Conservation (phyloP, 1,284 basidiomycete species). For the Ceratobasidium papillatum region DNA sequence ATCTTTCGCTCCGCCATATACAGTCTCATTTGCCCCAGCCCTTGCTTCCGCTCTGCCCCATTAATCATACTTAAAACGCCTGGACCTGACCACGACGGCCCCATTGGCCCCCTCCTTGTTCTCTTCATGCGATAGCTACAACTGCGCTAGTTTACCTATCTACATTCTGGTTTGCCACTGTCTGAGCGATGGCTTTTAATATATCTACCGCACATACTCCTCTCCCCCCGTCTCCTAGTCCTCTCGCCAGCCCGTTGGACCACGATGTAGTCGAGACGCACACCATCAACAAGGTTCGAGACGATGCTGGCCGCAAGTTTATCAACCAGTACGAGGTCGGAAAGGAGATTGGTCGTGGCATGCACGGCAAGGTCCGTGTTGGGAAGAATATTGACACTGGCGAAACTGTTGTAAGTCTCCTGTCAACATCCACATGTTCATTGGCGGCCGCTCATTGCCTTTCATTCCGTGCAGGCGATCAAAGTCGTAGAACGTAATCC, state of each 20-base stretch:
- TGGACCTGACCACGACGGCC: slow-evolving; percentile 53
- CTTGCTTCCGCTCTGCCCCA: slow-evolving; percentile 10
- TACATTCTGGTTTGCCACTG: neutral
- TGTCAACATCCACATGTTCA: slow-evolving; percentile 31
- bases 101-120: slow-evolving; percentile 47
- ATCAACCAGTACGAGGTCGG: slow-evolving; percentile 83
- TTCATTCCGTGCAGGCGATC: slow-evolving; percentile 69
- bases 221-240: slow-evolving; percentile 41
- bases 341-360: slow-evolving; percentile 76
- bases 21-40: slow-evolving; percentile 9
- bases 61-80: neutral
- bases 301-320: slow-evolving; percentile 59
- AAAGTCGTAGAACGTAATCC: slow-evolving; percentile 79
- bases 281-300: slow-evolving; percentile 52
- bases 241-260: slow-evolving; percentile 57
- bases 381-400: slow-evolving; percentile 66
- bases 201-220: neutral
- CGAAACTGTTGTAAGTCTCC: slow-evolving; percentile 55
- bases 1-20: slow-evolving; percentile 40
- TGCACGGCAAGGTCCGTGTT: slow-evolving; percentile 82
- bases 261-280: slow-evolving; percentile 67
- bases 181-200: slow-evolving; percentile 39
- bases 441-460: neutral
- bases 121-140: slow-evolving; percentile 49
- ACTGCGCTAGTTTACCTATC: neutral